Evolutionary conservation across 306 rosid species (phyloP), one percentile per base, ranked within the genome.

Genomic region (Begonia fuchsioides): DNA sequence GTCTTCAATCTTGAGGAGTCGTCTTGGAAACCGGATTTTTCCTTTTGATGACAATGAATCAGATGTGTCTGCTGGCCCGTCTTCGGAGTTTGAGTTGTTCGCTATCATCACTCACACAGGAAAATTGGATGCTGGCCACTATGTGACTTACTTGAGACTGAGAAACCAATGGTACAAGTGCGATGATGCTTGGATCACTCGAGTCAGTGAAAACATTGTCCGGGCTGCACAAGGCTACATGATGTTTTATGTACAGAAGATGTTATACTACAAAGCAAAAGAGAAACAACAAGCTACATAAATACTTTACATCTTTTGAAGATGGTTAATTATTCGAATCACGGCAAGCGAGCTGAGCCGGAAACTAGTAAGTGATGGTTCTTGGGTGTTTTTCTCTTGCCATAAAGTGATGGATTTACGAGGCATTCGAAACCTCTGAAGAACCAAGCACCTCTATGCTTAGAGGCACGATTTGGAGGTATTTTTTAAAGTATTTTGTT

Each of bases 191-290:
- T 83, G 96, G 96, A 72, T 87, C 60, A 80, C 96, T 52, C 79
- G 51, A 63, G 96, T 87, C 54, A 87, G 73, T 54, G 93, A 87
- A 64, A 78, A 58, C 72, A 76, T 72, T 39, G 96, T 87, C 56
- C 76, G 94, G 76, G 94, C 94, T 2, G 85, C 96, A 12, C 96
- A 83, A 66, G 80, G 93, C 32, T 87, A 83, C 77, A 83, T 83
- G 94, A 76, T 87, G 94, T 87, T 87, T 69, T 83, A 87, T 70
- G 88, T 83, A 64, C 96, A 87, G 83, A 80, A 87, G 82, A 78
- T 76, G 88, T 76, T 87, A 43, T 80, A 55, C 59, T 83, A 87
- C 67, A 87, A 77, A 59, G 82, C 93, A 65, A 71, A 73, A 43
- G 94, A 77, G 69, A 87, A 71, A 61, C 82, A 55, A 66, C 73